phyloP scores from a whole-genome alignment of 2,329 filamentous ascomycete species.

The Claviceps fusiformis region DNA sequence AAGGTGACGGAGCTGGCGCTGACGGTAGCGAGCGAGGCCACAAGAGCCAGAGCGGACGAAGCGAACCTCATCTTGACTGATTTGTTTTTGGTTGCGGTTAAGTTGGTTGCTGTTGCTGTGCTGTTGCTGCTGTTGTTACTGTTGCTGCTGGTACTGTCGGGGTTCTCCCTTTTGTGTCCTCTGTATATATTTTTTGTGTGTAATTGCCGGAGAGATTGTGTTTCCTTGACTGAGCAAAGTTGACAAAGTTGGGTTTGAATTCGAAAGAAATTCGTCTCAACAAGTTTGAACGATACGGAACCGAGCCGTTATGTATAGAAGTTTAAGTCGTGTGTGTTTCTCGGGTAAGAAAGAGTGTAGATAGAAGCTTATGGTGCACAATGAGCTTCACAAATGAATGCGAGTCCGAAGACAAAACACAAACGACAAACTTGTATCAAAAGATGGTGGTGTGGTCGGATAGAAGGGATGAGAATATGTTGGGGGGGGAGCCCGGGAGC shows the following conservation, averaged over 20 bases:
- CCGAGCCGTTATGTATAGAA: background rate
- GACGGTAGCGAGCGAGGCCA: constrained; percentile 28
- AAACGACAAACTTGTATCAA: background rate
- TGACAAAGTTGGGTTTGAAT: too few species aligned
- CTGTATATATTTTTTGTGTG: background rate
- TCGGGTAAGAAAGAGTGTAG: constrained; percentile 2
- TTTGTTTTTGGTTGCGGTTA: background rate
- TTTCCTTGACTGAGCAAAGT: background rate
- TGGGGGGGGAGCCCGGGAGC: background rate
- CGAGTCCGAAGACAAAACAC: constrained; percentile 5
- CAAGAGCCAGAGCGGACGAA: constrained; percentile 28
- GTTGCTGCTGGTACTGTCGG: background rate
- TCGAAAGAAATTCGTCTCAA: too few species aligned
- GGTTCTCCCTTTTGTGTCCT: background rate
- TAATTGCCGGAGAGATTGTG: constrained; percentile 6
- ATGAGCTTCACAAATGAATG: constrained; percentile 17
- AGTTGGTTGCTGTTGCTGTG: background rate
- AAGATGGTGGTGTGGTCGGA: background rate
- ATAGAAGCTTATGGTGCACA: constrained; percentile 1
- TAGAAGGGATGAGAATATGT: background rate
- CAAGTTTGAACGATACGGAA: background rate
- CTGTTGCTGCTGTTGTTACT: constrained; percentile 7
- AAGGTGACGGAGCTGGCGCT: constrained; percentile 41
- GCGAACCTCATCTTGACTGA: constrained; percentile 40
- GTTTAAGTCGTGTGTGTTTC: background rate